phyloP scores from a whole-genome alignment of 805 yeast species.

The Saccharomycopsis sp. region DNA sequence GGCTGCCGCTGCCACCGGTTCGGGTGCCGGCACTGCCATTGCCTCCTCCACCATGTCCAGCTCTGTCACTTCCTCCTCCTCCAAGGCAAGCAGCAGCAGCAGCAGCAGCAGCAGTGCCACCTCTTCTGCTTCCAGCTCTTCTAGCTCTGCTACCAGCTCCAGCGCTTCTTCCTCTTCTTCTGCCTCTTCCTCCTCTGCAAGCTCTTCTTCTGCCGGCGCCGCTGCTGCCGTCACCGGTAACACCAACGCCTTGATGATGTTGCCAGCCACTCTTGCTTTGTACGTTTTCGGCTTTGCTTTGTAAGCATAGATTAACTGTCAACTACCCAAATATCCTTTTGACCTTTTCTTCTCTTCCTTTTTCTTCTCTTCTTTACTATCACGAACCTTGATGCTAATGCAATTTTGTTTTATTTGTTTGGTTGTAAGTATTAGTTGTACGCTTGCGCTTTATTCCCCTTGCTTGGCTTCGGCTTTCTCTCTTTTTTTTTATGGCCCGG shows the following conservation, averaged over 20 bases:
- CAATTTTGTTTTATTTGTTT: too few species aligned
- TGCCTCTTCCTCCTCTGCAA: slow-evolving; percentile 5
- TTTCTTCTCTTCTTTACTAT: too few species aligned
- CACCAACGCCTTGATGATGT: slow-evolving; percentile 9
- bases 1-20: slow-evolving; percentile 13
- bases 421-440: too few species aligned
- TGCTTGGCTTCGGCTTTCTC: too few species aligned
- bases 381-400: too few species aligned
- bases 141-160: slow-evolving; percentile 7
- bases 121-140: slow-evolving; percentile 2
- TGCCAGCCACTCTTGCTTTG: slow-evolving; percentile 16
- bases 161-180: slow-evolving; percentile 2
- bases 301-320: too few species aligned
- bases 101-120: slow-evolving; percentile 5
- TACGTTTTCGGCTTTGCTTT: slow-evolving; percentile 13
- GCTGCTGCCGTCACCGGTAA: slow-evolving; percentile 10
- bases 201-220: slow-evolving; percentile 11
- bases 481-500: too few species aligned
- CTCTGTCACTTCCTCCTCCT: slow-evolving; percentile 6
- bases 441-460: too few species aligned
- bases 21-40: slow-evolving; percentile 10
- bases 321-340: too few species aligned
- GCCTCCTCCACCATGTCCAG: slow-evolving; percentile 6
- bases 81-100: slow-evolving; percentile 1
- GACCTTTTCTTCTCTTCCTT: too few species aligned